Evolutionary conservation across 257 asterid species (phyloP).

Genomic region (Scutellaria minor): DNA sequence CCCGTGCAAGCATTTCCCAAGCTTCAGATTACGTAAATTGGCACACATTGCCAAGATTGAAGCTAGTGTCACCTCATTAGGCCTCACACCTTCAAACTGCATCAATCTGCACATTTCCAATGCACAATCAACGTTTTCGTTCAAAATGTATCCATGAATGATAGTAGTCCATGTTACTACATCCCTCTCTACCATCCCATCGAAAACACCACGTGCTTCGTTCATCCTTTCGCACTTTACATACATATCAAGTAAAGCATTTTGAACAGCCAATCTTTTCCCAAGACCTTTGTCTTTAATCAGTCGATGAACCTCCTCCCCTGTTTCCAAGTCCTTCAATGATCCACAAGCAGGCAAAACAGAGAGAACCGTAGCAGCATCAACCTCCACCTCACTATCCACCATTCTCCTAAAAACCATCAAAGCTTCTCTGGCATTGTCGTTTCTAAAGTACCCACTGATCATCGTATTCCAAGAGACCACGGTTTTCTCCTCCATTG

Average conservation of each 20-base stretch:
- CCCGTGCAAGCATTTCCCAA: slow-evolving; percentile 89
- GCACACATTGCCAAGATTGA: slow-evolving; percentile 76
- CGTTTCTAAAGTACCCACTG: slow-evolving; percentile 70
- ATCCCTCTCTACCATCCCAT: slow-evolving; percentile 65
- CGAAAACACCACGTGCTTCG: slow-evolving; percentile 67
- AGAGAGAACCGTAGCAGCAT: slow-evolving; percentile 76
- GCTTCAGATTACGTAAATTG: slow-evolving; percentile 53
- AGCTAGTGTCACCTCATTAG: slow-evolving; percentile 82
- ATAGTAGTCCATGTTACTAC: slow-evolving; percentile 87
- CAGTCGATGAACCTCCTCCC: slow-evolving; percentile 65
- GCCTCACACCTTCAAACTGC: slow-evolving; percentile 82
- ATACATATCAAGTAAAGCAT: slow-evolving; percentile 85
- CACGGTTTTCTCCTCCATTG: slow-evolving; percentile 53
- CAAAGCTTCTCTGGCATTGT: slow-evolving; percentile 61
- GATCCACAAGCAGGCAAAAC: slow-evolving; percentile 84
- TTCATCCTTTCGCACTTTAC: slow-evolving; percentile 72
- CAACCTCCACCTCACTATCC: slow-evolving; percentile 58
- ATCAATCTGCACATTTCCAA: slow-evolving; percentile 62
- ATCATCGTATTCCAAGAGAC: slow-evolving; percentile 97
- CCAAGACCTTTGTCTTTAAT: slow-evolving; percentile 51
- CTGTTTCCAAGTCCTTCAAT: slow-evolving; percentile 60
- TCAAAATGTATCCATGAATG: slow-evolving; percentile 71
- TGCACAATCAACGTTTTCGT: slow-evolving; percentile 49
- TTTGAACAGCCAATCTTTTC: slow-evolving; percentile 62
- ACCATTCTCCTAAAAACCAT: slow-evolving; percentile 57